Base-by-base conservation (phyloP, 805 yeast genomes). In the Wickerhamomyces rabaulensis region DNA sequence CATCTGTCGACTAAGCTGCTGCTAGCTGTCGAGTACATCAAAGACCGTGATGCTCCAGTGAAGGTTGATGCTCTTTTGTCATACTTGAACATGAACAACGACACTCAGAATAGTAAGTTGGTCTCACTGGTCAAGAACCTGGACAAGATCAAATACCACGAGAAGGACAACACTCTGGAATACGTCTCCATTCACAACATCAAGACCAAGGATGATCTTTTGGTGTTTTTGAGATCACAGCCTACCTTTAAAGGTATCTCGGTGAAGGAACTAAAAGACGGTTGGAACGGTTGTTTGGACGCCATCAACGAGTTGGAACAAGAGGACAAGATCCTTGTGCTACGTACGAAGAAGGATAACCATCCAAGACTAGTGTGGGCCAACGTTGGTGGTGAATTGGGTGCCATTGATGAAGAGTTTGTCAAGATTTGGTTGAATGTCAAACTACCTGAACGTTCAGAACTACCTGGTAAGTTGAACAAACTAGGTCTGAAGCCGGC, bases 401-500 rank as follows among this genome's bases (percentile, higher is more conserved):
- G 80, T 22, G 67, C 73, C 9, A 78, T 92, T 27, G 96, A 90
- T 53, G 82, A 80, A 13, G 96, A 88, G 55, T 94, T 91, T 64
- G 83, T 82, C 38, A 75, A 71, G 39, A 78, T 85, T 76, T 94
- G 99, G 99, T 75, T 76, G 48, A 69, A 70, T 33, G 84, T 88
- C 16, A 82, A 81, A 57, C 74, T 92, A 27, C 99, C 99, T 3
- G 83, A 84, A 26, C 80, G 83, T 25, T 84, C 86, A 44, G 95
- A 84, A 46, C 72, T 94, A 50, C 95, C 95, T 22, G 80, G 83
- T 46, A 79, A 80, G 47, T 74, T 94, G 52, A 77, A 84, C 49
- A 87, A 82, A 49, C 82, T 87, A 49, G 92, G 96, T n/a, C 76
- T 94, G 64, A 94, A 90, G 65, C 99, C 99, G 9, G 92, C 98